phyloP scores from a whole-genome alignment of 2,329 filamentous ascomycete species.

The Apiospora pterosperma region DNA sequence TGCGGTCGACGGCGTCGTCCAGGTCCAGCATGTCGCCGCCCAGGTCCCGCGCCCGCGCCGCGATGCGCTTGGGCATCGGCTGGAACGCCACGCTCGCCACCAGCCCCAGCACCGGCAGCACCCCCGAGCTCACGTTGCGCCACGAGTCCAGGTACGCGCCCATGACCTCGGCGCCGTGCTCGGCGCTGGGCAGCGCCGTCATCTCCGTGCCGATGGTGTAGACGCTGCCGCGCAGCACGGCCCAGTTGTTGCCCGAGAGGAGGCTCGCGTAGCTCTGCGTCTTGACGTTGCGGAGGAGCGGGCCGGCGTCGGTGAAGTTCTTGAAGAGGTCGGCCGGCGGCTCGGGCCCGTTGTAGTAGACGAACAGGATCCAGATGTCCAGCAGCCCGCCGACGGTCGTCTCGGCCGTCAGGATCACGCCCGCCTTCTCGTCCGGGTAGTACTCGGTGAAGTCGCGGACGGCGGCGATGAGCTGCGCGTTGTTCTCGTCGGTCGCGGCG shows the following conservation, averaged over 20 bases:
- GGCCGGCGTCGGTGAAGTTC: slow-evolving; percentile 48
- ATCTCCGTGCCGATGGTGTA: slow-evolving; percentile 37
- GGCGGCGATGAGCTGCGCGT: slow-evolving; percentile 38
- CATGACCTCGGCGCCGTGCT: slow-evolving; percentile 25
- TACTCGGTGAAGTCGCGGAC: slow-evolving; percentile 54
- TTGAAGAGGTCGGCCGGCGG: slow-evolving; percentile 52
- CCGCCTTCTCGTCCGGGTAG: slow-evolving; percentile 57
- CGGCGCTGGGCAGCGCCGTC: slow-evolving; percentile 27
- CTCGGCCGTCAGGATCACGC: slow-evolving; percentile 55
- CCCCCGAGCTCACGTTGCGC: slow-evolving; percentile 26
- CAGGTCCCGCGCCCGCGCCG: slow-evolving; percentile 24
- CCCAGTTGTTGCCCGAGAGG: slow-evolving; percentile 40
- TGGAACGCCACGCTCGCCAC: slow-evolving; percentile 34
- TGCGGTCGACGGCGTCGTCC: slow-evolving; percentile 34
- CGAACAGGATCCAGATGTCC: slow-evolving; percentile 57
- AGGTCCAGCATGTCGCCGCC: slow-evolving; percentile 37
- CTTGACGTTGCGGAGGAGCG: slow-evolving; percentile 40
- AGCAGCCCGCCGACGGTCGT: slow-evolving; percentile 38
- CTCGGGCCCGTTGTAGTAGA: slow-evolving; percentile 58
- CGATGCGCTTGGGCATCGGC: slow-evolving; percentile 34
- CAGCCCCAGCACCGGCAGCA: slow-evolving; percentile 19
- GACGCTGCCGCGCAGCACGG: slow-evolving; percentile 29
- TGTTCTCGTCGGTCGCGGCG: slow-evolving; percentile 25
- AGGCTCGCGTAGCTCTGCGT: slow-evolving; percentile 45
- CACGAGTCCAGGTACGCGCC: slow-evolving; percentile 28